Evolutionary conservation across 2,329 filamentous ascomycete genomes (phyloP).

Genomic region (Cercospora berteroae): DNA sequence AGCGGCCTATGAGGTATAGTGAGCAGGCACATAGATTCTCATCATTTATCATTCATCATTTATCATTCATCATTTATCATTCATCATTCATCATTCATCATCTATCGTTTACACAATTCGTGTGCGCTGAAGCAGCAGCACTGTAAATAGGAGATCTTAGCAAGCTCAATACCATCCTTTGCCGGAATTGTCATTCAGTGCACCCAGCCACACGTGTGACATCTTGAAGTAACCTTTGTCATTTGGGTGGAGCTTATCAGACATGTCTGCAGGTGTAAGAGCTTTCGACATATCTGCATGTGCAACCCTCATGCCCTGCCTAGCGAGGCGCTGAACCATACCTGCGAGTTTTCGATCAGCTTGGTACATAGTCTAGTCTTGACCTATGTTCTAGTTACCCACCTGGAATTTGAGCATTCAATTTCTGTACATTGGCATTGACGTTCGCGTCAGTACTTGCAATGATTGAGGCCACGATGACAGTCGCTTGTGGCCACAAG

Average conservation of each 20-base stretch:
- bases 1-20: too few relatives aligned
- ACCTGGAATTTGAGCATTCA: neutral
- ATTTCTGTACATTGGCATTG: neutral
- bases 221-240: neutral
- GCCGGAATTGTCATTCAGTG: neutral
- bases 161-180: neutral
- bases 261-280: neutral
- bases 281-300: neutral
- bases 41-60: too few relatives aligned
- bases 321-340: neutral
- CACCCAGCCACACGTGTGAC: neutral
- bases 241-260: neutral
- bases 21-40: neutral
- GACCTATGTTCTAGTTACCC: neutral
- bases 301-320: neutral
- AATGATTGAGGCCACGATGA: neutral
- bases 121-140: neutral
- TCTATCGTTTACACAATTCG: neutral
- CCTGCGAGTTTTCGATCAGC: neutral
- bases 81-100: neutral
- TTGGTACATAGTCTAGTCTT: neutral
- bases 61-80: too few relatives aligned
- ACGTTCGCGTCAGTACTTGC: neutral
- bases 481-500: neutral
- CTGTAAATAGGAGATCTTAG: neutral